Evolutionary conservation across 1,284 basidiomycete genomes (phyloP), one percentile per base, ranked within the genome.

Genomic region (Irpex rosettiformis): DNA sequence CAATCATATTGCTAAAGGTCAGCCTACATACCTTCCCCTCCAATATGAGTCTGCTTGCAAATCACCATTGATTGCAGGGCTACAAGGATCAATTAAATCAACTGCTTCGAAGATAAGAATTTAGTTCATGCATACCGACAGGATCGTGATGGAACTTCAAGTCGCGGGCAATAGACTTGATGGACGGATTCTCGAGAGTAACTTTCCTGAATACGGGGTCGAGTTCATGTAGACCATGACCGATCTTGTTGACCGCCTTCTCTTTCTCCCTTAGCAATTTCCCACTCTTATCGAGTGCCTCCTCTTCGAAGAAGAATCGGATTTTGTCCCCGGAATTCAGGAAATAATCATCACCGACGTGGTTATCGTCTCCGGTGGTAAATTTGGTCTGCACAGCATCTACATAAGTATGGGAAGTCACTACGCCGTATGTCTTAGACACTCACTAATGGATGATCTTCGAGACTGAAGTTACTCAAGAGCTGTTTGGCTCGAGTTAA

Each of bases 41-140:
- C 95, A 28, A 96, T 94, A 57, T 86, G 79, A 1, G 90, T 86
- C 69, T 95, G 93, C 72, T 96, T 96, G 67, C 87, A 92, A 58
- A 96, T 96, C 22, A 98, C 81, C 96, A 98, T 98, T 16, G 89
- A 93, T 72, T 99, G 96, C 55, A 98, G 76, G 3, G 94, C 94
- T 86, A 4, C n/a, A 1, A 28, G 11, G 24, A 11, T 2, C 27
- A 45, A 8, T 45, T 18, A 4, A 18, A n/a, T 54, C 2, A 45
- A 11, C 8, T 33, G 2, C n/a, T 16, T 11, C 11, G 2, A 37
- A 16, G 4, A 11, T 0, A 24, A 18, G 3, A 11, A 42, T 45
- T 2, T 1, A 43, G 13, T 43, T 33, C 10, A 21, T 28, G 60
- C 78, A 62, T 57, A 91, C 91, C 91, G 24, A 88, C 82, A 10